Percentiles rank a stretch among this genome's conserved stretches.
These are phyloP conservation scores for Trypanosoma theileri DNA, from an alignment of 208 protist genomes.

Conservation along the genomic window DNA sequence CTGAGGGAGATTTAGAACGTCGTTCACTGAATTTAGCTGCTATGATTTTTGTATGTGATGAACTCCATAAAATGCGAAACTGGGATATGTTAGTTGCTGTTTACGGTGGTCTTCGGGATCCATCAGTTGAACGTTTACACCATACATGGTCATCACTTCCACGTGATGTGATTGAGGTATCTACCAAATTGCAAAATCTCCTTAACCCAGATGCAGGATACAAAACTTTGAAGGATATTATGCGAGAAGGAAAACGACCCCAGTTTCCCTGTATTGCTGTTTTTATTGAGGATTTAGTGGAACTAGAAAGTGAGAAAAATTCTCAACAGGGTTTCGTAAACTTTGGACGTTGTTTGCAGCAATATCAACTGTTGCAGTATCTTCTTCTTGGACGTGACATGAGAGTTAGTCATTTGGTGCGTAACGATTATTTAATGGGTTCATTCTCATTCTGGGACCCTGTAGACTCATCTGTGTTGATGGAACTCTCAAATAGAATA, in stretches of 20 bases:
- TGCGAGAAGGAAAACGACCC: conserved; percentile 1
- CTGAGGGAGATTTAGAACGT: conserved; percentile 18
- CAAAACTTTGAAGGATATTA: conserved; percentile 18
- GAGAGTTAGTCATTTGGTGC: conserved; percentile 6
- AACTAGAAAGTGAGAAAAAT: conserved; percentile 9
- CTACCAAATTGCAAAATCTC: conserved; percentile 10
- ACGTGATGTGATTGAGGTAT: conserved; percentile 1
- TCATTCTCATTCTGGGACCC: conserved; percentile 18
- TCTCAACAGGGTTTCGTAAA: conserved; percentile 23
- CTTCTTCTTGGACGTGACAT: conserved; percentile 15
- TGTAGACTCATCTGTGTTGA: conserved; percentile 17
- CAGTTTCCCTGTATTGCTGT: conserved; percentile 24
- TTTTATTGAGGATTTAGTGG: conserved; percentile 19
- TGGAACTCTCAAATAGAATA: conserved; percentile 13
- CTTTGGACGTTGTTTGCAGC: conserved; percentile 23
- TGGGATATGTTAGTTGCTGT: conserved; percentile 42
- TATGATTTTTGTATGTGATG: conserved; percentile 28
- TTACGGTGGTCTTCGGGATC: conserved; percentile 25
- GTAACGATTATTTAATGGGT: conserved; percentile 13
- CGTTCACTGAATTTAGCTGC: conserved; percentile 21
- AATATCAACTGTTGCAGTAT: conserved; percentile 22
- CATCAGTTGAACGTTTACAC: conserved; percentile 18
- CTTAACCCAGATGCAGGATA: conserved; percentile 15
- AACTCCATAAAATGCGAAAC: conserved; percentile 28
- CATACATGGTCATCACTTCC: conserved; percentile 16